These are phyloP conservation scores for Fusarium brevicatenulatum DNA, from an alignment of 2,329 filamentous ascomycete species.

Conservation along the genomic window DNA sequence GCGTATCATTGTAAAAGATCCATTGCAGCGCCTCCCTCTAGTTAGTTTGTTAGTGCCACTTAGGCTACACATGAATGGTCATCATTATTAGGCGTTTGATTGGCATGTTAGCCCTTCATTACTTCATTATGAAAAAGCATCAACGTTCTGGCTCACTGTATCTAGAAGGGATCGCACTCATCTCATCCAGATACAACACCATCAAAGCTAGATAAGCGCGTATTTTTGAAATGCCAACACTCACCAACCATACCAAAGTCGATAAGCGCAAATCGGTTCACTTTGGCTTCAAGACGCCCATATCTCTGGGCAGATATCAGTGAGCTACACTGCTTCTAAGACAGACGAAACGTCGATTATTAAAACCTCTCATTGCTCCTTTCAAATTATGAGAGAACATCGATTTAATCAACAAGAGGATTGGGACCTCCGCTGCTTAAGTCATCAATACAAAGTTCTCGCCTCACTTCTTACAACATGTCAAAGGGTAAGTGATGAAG, in stretches of 20 bases:
- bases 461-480: rapidly evolving
- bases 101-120: neutral
- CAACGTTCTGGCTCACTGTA: neutral
- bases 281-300: rapidly evolving
- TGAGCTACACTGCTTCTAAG: neutral
- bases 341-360: rapidly evolving
- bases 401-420: rapidly evolving
- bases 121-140: neutral
- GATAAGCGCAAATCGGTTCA: no score
- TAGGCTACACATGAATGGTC: neutral
- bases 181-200: neutral
- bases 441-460: neutral
- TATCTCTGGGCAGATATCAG: neutral
- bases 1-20: neutral
- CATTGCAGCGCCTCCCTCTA: neutral
- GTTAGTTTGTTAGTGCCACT: no score
- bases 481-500: neutral
- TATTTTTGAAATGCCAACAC: neutral
- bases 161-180: neutral
- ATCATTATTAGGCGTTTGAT: neutral
- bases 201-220: neutral
- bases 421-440: rapidly evolving
- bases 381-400: neutral
- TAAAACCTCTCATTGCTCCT: neutral
- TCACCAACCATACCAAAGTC: neutral